Conservation (phyloP, 1,139 yeast species). For the Suhomyces chickasaworum region DNA sequence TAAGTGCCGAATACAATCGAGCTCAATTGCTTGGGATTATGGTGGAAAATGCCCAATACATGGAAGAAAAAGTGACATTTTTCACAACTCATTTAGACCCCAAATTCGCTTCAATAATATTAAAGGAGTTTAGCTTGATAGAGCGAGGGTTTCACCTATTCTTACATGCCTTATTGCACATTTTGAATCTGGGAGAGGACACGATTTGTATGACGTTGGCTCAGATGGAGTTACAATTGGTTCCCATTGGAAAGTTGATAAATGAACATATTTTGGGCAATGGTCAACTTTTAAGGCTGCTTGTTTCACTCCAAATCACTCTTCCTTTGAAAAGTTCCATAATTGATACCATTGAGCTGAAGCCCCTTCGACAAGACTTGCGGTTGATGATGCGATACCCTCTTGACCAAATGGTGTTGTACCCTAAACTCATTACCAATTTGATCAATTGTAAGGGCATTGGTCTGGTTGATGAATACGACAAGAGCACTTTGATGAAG, state of each 20-base stretch:
- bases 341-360: neutral
- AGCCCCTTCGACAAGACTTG: neutral
- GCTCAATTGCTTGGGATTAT: neutral
- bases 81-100: neutral
- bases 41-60: neutral
- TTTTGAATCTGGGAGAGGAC: neutral
- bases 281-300: neutral
- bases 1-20: neutral
- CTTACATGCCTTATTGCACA: neutral
- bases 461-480: neutral
- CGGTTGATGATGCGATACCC: constrained; percentile 5
- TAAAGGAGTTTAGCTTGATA: neutral
- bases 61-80: neutral
- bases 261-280: neutral
- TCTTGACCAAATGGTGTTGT: constrained; percentile 5
- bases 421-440: neutral
- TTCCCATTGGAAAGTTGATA: neutral
- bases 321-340: constrained; percentile 3
- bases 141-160: neutral
- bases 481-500: neutral
- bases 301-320: neutral
- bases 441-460: neutral
- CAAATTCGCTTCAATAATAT: neutral
- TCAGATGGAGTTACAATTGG: neutral
- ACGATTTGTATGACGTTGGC: neutral